Evolutionary conservation across 352 stramenopile species (phyloP).

Genomic region (Phytophthora capsici): DNA sequence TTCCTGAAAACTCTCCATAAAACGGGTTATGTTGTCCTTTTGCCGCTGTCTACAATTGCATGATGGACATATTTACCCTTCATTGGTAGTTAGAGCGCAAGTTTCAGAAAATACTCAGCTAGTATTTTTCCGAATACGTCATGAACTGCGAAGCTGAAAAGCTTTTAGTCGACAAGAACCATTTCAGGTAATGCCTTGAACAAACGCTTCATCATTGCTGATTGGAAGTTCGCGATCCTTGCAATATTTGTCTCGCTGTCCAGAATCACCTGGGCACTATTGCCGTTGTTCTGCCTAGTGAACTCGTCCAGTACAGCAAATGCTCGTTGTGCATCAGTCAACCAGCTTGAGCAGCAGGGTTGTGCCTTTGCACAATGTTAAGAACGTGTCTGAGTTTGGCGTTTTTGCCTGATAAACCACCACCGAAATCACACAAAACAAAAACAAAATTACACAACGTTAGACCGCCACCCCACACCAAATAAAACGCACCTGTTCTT

Average conservation of each 20-base stretch:
- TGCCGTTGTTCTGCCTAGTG: not conserved
- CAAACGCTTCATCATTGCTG: constrained; percentile 7
- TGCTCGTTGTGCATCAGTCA: constrained; percentile 2
- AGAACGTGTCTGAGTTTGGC: constrained; percentile 6
- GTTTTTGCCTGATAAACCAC: constrained; percentile 6
- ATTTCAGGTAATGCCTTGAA: constrained; percentile 14
- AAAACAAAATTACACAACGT: not conserved
- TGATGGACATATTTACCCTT: constrained; percentile 22
- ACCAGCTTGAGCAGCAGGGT: not conserved
- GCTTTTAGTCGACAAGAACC: constrained; percentile 20
- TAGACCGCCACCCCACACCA: constrained; percentile 7
- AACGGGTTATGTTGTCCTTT: constrained; percentile 7
- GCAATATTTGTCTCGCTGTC: constrained; percentile 1
- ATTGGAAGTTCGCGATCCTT: constrained; percentile 4
- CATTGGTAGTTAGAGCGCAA: not conserved
- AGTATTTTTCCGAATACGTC: constrained; percentile 8
- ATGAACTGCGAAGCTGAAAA: constrained; percentile 20
- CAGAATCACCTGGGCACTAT: not conserved
- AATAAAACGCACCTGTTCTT: not conserved
- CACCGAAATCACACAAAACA: not conserved
- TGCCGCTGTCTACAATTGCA: constrained; percentile 17
- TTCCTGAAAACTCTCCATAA: constrained; percentile 13
- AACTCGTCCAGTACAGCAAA: constrained; percentile 12
- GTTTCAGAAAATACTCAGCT: not conserved
- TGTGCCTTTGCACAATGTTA: constrained; percentile 14